A percentile compares a stretch with the other conserved stretches of the same genome.
phyloP scores from a whole-genome alignment of 2,329 filamentous ascomycete genomes.

The Aspergillus pseudoviridinutans region DNA sequence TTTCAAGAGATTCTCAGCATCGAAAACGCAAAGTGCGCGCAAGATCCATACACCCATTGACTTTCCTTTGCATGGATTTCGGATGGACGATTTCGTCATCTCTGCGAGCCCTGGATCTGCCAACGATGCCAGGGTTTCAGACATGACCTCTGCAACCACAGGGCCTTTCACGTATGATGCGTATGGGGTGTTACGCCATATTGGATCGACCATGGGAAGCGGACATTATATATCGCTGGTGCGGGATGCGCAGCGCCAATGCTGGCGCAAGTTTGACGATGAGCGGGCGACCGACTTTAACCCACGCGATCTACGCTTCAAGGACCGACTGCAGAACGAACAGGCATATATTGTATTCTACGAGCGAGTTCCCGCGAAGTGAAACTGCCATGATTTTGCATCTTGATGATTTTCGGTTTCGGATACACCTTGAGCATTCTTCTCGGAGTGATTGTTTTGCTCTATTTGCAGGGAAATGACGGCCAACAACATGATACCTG shows the following conservation, averaged over 20 bases:
- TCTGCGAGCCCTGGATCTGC: constrained; percentile 34
- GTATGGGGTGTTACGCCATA: constrained; percentile 78
- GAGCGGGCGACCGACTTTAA: constrained; percentile 53
- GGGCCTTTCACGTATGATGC: constrained; percentile 73
- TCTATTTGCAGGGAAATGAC: not conserved
- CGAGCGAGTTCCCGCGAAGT: constrained; percentile 46
- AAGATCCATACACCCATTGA: constrained; percentile 71
- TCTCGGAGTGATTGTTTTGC: not conserved
- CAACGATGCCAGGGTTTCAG: constrained; percentile 42
- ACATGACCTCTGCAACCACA: constrained; percentile 43
- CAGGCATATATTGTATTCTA: constrained; percentile 66
- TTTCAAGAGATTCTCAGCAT: constrained; percentile 66
- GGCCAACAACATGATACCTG: not conserved
- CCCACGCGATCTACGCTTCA: constrained; percentile 46
- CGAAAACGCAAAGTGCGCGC: constrained; percentile 51
- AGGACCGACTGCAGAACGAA: constrained; percentile 57
- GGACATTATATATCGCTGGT: constrained; percentile 80
- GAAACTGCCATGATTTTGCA: constrained; percentile 13
- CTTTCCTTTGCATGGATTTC: constrained; percentile 71
- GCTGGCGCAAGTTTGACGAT: constrained; percentile 62
- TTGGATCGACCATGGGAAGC: constrained; percentile 61
- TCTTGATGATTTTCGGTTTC: not conserved
- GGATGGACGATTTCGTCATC: constrained; percentile 59
- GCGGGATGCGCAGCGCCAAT: constrained; percentile 54
- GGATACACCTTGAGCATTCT: not conserved